Percentiles rank a stretch among this genome's conserved stretches.
These are phyloP conservation scores for Leccinum fuscescens DNA, from an alignment of 1,284 basidiomycete species.

Conservation along the genomic window DNA sequence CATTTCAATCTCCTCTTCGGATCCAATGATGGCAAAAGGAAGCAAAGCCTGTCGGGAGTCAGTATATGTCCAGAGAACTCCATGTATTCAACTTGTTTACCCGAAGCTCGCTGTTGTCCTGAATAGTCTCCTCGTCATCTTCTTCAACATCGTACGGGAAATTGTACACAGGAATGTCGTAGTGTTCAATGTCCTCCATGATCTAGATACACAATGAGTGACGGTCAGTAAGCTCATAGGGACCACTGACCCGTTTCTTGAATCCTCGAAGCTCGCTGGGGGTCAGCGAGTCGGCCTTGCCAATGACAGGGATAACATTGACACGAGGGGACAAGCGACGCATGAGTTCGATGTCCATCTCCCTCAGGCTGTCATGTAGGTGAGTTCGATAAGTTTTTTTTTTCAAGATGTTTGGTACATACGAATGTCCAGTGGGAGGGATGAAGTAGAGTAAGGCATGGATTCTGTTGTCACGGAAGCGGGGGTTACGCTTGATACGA, in stretches of 20 bases:
- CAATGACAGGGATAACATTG: conserved; percentile 98
- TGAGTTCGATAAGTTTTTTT: background rate
- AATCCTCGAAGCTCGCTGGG: conserved; percentile 89
- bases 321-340: conserved; percentile 93
- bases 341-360: conserved; percentile 99
- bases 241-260: conserved; percentile 83
- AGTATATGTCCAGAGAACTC: background rate
- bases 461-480: conserved; percentile 96
- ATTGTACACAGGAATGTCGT: conserved; percentile 98
- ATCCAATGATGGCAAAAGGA: conserved; percentile 97
- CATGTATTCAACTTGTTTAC: conserved; percentile 41
- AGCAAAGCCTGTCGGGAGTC: conserved; percentile 62
- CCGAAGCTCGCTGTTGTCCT: conserved; percentile 94
- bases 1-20: conserved; percentile 94
- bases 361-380: conserved; percentile 66
- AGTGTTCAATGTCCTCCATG: conserved; percentile 99
- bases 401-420: conserved; percentile 28
- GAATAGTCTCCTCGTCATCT: conserved; percentile 98
- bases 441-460: conserved; percentile 99
- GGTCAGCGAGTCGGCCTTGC: conserved; percentile 95
- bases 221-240: background rate
- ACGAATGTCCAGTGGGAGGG: conserved; percentile 84
- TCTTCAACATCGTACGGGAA: conserved; percentile 99
- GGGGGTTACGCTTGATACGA: conserved; percentile 98
- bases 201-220: conserved; percentile 51